A percentile compares a stretch with the other conserved stretches of the same genome.
These are phyloP conservation scores for Alternaria postmessia DNA, from an alignment of 2,329 filamentous ascomycete species.

Conservation along the genomic window DNA sequence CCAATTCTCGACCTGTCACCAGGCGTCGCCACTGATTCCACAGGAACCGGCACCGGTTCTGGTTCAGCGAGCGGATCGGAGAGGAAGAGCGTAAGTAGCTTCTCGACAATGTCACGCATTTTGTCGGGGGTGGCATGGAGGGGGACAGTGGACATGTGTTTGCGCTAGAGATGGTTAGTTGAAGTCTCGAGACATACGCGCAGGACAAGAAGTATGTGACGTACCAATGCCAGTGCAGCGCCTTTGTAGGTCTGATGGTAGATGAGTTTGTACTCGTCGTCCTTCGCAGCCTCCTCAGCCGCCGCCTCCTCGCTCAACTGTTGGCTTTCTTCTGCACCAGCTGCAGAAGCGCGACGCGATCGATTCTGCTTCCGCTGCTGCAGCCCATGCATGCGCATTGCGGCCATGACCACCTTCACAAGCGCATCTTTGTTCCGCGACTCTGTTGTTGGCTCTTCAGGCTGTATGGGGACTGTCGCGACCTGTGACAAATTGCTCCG, in stretches of 20 bases:
- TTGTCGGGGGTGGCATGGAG: slow-evolving; percentile 53
- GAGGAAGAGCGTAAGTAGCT: slow-evolving; percentile 57
- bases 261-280: slow-evolving; percentile 62
- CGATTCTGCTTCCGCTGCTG: slow-evolving; percentile 54
- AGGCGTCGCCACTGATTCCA: slow-evolving; percentile 38
- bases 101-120: slow-evolving; percentile 59
- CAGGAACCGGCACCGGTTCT: slow-evolving; percentile 16
- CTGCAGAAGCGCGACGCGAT: slow-evolving; percentile 34
- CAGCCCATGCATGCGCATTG: slow-evolving; percentile 61
- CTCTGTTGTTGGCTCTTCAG: slow-evolving; percentile 48
- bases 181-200: not conserved
- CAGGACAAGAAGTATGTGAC: not conserved
- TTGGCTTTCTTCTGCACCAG: slow-evolving; percentile 25
- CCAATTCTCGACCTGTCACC: slow-evolving; percentile 29
- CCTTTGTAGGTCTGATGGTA: slow-evolving; percentile 62
- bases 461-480: slow-evolving; percentile 38
- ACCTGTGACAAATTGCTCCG: slow-evolving; percentile 48
- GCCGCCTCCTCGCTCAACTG: slow-evolving; percentile 24
- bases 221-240: slow-evolving; percentile 57
- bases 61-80: slow-evolving; percentile 52
- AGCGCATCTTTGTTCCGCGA: slow-evolving; percentile 60
- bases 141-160: slow-evolving; percentile 47
- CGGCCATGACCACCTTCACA: slow-evolving; percentile 61
- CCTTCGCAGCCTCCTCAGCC: slow-evolving; percentile 47
- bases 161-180: slow-evolving; percentile 36